Conservation (phyloP, 106 monocot genomes). For the Chionographis japonica region DNA sequence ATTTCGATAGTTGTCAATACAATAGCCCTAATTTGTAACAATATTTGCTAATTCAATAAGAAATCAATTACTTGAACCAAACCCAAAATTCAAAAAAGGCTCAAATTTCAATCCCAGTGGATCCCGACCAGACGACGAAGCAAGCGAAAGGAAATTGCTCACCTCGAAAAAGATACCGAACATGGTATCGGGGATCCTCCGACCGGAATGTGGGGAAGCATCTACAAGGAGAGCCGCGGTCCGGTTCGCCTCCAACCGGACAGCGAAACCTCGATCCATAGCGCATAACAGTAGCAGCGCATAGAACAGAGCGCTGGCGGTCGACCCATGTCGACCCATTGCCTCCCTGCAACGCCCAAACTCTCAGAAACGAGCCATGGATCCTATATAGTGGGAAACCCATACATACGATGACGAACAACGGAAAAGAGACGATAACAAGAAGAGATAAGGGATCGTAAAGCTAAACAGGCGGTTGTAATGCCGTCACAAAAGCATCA, state of each 20-base stretch:
- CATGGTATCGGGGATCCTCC: conserved; percentile 55
- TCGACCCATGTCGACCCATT: conserved; percentile 22
- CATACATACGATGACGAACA: too few relatives aligned
- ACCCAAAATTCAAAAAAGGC: neutral
- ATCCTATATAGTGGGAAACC: too few relatives aligned
- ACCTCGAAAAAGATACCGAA: conserved; percentile 91
- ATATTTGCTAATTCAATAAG: too few relatives aligned
- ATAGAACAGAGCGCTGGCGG: conserved; percentile 17
- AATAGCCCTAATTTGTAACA: too few relatives aligned
- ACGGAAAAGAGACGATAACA: too few relatives aligned
- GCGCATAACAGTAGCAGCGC: conserved; percentile 24
- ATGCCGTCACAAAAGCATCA: too few relatives aligned
- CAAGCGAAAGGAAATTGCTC: neutral
- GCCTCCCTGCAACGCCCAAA: neutral
- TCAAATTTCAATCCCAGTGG: neutral
- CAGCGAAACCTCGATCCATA: conserved; percentile 27
- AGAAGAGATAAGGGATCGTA: too few relatives aligned
- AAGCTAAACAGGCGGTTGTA: too few relatives aligned
- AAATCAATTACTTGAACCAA: too few relatives aligned
- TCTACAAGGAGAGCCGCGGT: conserved; percentile 39
- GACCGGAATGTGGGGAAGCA: conserved; percentile 47
- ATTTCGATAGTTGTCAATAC: too few relatives aligned
- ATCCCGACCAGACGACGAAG: neutral
- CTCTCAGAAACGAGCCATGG: too few relatives aligned
- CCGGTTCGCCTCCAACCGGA: conserved; percentile 26